phyloP scores from a whole-genome alignment of 257 asterid species.

The Nicotiana benthamiana region DNA sequence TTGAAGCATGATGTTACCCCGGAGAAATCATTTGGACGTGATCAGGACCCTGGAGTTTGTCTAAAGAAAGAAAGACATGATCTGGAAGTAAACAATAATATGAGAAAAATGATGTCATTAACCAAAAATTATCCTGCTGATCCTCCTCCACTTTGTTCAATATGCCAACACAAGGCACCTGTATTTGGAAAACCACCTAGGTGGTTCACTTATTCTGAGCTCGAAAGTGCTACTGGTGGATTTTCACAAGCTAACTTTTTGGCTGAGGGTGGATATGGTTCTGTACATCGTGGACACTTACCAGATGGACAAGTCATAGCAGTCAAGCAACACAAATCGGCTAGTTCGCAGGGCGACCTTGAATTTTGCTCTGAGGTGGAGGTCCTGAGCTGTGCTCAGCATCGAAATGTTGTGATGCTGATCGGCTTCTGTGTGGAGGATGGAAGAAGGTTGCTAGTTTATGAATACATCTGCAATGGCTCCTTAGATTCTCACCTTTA shows the following conservation, averaged over 20 bases:
- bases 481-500: constrained; percentile 82
- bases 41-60: constrained; percentile 12
- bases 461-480: constrained; percentile 82
- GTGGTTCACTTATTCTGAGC: constrained; percentile 65
- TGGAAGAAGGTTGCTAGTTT: constrained; percentile 59
- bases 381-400: constrained; percentile 90
- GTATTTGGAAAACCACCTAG: constrained; percentile 63
- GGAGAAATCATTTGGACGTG: constrained; percentile 12
- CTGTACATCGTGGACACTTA: constrained; percentile 71
- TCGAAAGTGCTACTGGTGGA: constrained; percentile 58
- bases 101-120: constrained; percentile 50
- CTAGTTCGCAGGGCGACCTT: constrained; percentile 78
- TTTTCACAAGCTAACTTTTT: constrained; percentile 64
- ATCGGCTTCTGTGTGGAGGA: constrained; percentile 85
- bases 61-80: constrained; percentile 9
- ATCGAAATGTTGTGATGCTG: constrained; percentile 84
- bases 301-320: constrained; percentile 71
- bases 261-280: constrained; percentile 95
- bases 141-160: constrained; percentile 84
- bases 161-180: constrained; percentile 72
- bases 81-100: constrained; percentile 24
- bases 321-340: constrained; percentile 70
- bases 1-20: constrained; percentile 14
- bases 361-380: constrained; percentile 91
- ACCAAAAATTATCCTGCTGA: constrained; percentile 37